Base-by-base conservation (phyloP, 2,329 filamentous ascomycete species). In the Calonectria pauciramosa region DNA sequence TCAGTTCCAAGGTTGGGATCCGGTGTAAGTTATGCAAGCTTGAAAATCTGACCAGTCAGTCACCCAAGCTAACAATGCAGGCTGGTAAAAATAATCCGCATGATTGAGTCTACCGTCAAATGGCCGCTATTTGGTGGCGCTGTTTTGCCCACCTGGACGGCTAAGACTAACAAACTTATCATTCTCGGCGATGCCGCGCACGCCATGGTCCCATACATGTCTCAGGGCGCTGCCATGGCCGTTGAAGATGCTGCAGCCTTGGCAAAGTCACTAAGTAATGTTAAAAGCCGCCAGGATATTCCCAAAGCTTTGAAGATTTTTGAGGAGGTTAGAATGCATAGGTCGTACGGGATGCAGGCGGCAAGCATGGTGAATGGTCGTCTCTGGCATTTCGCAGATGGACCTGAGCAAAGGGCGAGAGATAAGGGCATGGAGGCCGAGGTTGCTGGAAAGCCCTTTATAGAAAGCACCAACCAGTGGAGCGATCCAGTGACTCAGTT, bases 311-410 rank as follows among this genome's bases (percentile, higher is more conserved):
- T 89, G 5, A 16, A 71, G 0, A 72, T 86, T 2, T 89, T 86
- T 63, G 83, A 87, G 59, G 64, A 78, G 13, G 84, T 86, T 20
- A 82, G 84, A 9, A 83, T 82, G 56, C 66, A 80, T 26, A 80
- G 86, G 0, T 80, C 82, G 1, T 79, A 82, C 5, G 81, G 82
- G 74, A 88, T 87, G 86, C 87, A 87, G 76, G 83, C 85, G 73
- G 88, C 84, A 13, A 88, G 85, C 76, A 81, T 84, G 18, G 81
- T 89, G 8, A 90, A 90, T 73, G 86, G 85, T 1, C 82, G 85
- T 28, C 76, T 90, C 3, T 89, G 87, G 87, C 88, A 89, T 41
- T 87, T 88, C 52, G 71, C 82, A 0, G 87, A 88, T 73, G 87
- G 87, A 0, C 84, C 85, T 0, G 74, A 83, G 52, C 87, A 88